These are phyloP conservation scores for Phytophthora capsici DNA, from an alignment of 352 stramenopile genomes.

Conservation along the genomic window DNA sequence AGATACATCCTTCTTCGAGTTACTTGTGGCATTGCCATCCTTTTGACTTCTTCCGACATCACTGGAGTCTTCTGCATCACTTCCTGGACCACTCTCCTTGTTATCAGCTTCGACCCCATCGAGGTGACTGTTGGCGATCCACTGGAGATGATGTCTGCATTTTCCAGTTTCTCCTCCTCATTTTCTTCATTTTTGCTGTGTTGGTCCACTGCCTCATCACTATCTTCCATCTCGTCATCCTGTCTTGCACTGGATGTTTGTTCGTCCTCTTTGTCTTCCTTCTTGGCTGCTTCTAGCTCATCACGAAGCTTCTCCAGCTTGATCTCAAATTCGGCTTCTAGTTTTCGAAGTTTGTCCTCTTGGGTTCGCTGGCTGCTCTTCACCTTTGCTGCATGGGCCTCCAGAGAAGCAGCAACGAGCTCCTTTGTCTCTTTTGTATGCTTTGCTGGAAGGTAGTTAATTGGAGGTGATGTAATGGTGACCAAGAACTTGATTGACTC, in stretches of 20 bases:
- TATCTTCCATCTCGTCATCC: conserved; percentile 27
- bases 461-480: conserved; percentile 69
- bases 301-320: conserved; percentile 61
- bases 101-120: conserved; percentile 27
- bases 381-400: conserved; percentile 75
- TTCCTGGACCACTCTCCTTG: conserved; percentile 20
- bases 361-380: conserved; percentile 45
- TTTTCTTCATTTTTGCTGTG: neutral
- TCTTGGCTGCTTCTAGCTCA: conserved; percentile 48
- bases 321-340: conserved; percentile 52
- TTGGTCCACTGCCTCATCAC: conserved; percentile 23
- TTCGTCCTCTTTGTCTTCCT: conserved; percentile 15
- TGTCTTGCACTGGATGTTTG: conserved; percentile 24
- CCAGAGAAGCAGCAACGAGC: conserved; percentile 67
- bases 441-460: conserved; percentile 76
- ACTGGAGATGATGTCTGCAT: neutral
- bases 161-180: conserved; percentile 5
- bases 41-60: conserved; percentile 5
- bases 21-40: neutral
- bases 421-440: conserved; percentile 84
- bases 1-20: conserved; percentile 11
- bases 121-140: neutral
- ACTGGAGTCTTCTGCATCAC: neutral
- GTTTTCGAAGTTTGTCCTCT: conserved; percentile 53
- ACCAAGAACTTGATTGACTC: conserved; percentile 64